Conservation (phyloP, 352 stramenopile genomes). For the Pythium vanterpoolii region DNA sequence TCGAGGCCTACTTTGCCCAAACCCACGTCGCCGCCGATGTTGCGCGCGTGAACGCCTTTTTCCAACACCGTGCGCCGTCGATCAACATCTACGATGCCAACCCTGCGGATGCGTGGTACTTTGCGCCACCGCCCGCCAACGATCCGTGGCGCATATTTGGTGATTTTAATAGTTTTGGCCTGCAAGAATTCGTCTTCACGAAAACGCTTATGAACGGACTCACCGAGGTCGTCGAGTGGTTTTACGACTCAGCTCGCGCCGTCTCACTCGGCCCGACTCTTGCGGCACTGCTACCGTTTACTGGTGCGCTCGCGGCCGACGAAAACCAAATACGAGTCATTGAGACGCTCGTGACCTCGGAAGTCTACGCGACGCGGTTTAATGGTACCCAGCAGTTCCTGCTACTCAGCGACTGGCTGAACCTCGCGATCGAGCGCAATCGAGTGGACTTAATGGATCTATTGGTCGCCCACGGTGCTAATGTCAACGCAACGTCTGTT, state of each 20-base stretch:
- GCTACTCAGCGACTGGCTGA: constrained; percentile 4
- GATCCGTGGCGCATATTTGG: constrained; percentile 2
- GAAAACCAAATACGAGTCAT: constrained; percentile 9
- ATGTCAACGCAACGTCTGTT: not conserved
- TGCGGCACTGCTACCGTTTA: constrained; percentile 12
- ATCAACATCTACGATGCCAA: constrained; percentile 4
- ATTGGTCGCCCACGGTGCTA: constrained; percentile 13
- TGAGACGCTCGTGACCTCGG: constrained; percentile 9
- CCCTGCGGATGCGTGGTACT: constrained; percentile 15
- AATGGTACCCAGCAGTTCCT: not conserved
- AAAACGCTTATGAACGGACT: not conserved
- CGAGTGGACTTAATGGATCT: constrained; percentile 1
- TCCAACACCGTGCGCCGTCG: not conserved
- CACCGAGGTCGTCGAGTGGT: constrained; percentile 11
- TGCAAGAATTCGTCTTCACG: constrained; percentile 8
- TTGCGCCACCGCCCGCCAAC: not conserved
- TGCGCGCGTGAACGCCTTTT: constrained; percentile 11
- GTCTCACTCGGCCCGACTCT: constrained; percentile 1
- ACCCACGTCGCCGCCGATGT: constrained; percentile 1
- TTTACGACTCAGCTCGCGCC: not conserved
- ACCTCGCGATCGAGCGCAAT: constrained; percentile 8
- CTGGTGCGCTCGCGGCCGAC: constrained; percentile 4
- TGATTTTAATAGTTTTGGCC: too few species aligned
- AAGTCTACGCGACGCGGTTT: constrained; percentile 2
- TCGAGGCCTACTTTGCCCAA: constrained; percentile 13